A percentile compares a stretch with the other conserved stretches of the same genome.
Evolutionary conservation across 805 yeast genomes (phyloP).

Genomic region (Saturnispora quitensis): DNA sequence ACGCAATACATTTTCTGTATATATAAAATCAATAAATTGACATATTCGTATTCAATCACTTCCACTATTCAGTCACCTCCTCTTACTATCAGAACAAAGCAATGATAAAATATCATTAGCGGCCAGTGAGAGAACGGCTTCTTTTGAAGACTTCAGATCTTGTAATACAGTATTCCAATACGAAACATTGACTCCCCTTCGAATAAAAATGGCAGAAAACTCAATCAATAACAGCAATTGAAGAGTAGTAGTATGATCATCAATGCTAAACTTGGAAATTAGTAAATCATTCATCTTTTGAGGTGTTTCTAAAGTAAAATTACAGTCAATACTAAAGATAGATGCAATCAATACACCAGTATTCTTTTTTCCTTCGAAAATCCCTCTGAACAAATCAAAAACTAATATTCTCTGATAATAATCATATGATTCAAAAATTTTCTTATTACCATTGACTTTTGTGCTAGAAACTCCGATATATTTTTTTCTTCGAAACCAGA

Average conservation of each 20-base stretch:
- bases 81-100: not conserved
- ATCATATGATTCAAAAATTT: conserved; percentile 3
- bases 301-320: conserved; percentile 5
- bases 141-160: not conserved
- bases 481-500: conserved; percentile 4
- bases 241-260: not conserved
- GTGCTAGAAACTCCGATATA: not conserved
- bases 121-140: conserved; percentile 1
- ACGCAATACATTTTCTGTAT: not conserved
- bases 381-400: conserved; percentile 11
- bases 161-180: not conserved
- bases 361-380: conserved; percentile 3
- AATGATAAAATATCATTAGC: not conserved
- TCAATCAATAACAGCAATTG: conserved; percentile 3
- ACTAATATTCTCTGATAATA: conserved; percentile 7
- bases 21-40: not conserved
- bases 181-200: not conserved
- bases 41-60: not conserved
- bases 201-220: conserved; percentile 2
- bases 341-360: conserved; percentile 7
- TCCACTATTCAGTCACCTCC: not conserved
- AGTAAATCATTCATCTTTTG: not conserved
- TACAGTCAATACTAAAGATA: not conserved
- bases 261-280: not conserved
- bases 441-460: not conserved